These are phyloP conservation scores for Gnomoniopsis sp. DNA, from an alignment of 2,329 filamentous ascomycete species.

Conservation along the genomic window DNA sequence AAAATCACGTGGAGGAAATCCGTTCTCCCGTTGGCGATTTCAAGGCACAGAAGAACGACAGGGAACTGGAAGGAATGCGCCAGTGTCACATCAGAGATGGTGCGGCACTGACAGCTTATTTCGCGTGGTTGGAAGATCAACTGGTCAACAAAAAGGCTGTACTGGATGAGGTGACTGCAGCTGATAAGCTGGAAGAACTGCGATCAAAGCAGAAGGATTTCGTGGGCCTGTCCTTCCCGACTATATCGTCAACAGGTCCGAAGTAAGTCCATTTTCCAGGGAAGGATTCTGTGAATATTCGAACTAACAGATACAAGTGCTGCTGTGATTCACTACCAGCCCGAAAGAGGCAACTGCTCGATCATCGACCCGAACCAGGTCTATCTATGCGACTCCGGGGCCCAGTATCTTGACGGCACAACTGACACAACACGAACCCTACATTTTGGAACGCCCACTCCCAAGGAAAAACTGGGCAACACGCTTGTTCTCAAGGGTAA, in stretches of 20 bases:
- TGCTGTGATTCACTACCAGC: slow-evolving; percentile 93
- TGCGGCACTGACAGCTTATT: slow-evolving; percentile 85
- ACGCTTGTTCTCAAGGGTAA: slow-evolving; percentile 93
- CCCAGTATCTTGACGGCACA: slow-evolving; percentile 93
- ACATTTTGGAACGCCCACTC: slow-evolving; percentile 83
- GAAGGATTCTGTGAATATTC: not conserved
- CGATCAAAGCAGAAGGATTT: slow-evolving; percentile 69
- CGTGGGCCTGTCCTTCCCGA: slow-evolving; percentile 88
- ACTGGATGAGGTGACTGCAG: slow-evolving; percentile 86
- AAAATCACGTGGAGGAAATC: slow-evolving; percentile 78
- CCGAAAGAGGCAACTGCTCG: slow-evolving; percentile 77
- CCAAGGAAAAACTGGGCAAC: slow-evolving; percentile 83
- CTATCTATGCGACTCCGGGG: slow-evolving; percentile 95
- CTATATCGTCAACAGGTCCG: slow-evolving; percentile 90
- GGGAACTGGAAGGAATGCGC: slow-evolving; percentile 88
- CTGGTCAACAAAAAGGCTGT: slow-evolving; percentile 67
- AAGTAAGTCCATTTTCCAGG: slow-evolving; percentile 43
- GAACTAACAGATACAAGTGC: slow-evolving; percentile 55
- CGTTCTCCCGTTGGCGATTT: slow-evolving; percentile 85
- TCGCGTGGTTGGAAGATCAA: slow-evolving; percentile 94
- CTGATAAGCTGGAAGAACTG: slow-evolving; percentile 81
- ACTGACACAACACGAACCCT: slow-evolving; percentile 93
- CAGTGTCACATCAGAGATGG: slow-evolving; percentile 92
- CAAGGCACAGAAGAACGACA: slow-evolving; percentile 92
- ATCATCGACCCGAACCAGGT: slow-evolving; percentile 79